Percentiles rank a stretch among this genome's conserved stretches.
Conservation (phyloP, 768 basidiomycete species). For the Tulasnella sp. region DNA sequence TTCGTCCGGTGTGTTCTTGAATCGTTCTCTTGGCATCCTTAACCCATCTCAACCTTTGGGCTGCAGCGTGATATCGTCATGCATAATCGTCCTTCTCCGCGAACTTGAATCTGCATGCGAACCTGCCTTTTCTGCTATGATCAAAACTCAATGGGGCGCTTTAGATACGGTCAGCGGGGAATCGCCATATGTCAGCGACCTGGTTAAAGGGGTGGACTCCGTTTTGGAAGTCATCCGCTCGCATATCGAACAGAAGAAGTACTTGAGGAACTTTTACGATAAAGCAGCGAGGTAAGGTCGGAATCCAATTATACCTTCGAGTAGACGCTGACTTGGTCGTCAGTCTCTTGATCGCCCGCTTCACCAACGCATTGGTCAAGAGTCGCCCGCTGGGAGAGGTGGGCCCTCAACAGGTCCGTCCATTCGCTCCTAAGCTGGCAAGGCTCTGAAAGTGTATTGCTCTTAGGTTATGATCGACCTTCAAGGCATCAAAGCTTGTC, state of each 20-base stretch:
- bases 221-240: conserved; percentile 73
- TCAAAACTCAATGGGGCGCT: conserved; percentile 71
- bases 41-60: neutral
- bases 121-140: conserved; percentile 67
- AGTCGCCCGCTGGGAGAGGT: conserved; percentile 88
- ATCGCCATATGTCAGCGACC: conserved; percentile 73
- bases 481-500: conserved; percentile 75
- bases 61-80: conserved; percentile 73
- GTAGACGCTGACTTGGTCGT: neutral
- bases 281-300: conserved; percentile 75
- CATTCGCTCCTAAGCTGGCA: conserved; percentile 25
- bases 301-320: neutral
- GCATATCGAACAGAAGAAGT: conserved; percentile 90
- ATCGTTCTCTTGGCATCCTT: conserved; percentile 9
- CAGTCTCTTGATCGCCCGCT: conserved; percentile 78
- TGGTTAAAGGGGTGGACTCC: conserved; percentile 69
- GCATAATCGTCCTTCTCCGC: conserved; percentile 70
- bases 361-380: conserved; percentile 83
- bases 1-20: conserved; percentile 70
- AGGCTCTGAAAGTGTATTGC: neutral
- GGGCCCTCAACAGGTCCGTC: conserved; percentile 87
- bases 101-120: conserved; percentile 88
- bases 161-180: conserved; percentile 82
- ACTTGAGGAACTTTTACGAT: conserved; percentile 86
- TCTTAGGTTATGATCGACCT: conserved; percentile 81